Conservation (phyloP, 2,329 filamentous ascomycete species). For the Lecanoromycetidae sp. region DNA sequence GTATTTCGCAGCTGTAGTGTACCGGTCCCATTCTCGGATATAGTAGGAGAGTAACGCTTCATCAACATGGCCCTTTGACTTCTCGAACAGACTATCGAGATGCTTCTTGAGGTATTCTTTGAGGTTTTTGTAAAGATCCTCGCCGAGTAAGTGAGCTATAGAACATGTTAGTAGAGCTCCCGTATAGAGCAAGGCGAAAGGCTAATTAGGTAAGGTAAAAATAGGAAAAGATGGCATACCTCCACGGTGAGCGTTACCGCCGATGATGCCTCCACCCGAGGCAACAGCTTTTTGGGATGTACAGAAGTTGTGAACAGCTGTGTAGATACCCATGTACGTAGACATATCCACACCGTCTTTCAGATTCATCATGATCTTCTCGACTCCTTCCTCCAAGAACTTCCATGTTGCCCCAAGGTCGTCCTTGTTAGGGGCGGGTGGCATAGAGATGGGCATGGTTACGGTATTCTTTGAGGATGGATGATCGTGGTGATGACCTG, state of each 20-base stretch:
- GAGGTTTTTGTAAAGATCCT: conserved; percentile 88
- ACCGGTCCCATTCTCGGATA: conserved; percentile 91
- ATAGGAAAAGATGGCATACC: conserved; percentile 40
- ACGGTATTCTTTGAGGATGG: background rate
- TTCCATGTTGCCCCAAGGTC: conserved; percentile 60
- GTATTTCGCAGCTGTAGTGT: conserved; percentile 91
- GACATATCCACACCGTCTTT: conserved; percentile 89
- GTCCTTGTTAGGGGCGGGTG: conserved; percentile 42
- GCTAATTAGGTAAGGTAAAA: too few species aligned
- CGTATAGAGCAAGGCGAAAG: conserved; percentile 10
- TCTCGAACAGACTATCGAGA: conserved; percentile 55
- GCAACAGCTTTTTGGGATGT: conserved; percentile 88
- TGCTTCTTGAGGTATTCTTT: conserved; percentile 74
- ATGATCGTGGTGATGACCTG: background rate
- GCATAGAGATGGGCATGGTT: conserved; percentile 28
- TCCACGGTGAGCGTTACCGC: conserved; percentile 54
- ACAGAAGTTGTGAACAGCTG: conserved; percentile 97
- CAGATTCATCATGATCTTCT: conserved; percentile 85
- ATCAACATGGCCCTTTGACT: conserved; percentile 70
- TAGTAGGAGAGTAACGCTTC: conserved; percentile 87
- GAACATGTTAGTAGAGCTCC: conserved; percentile 8
- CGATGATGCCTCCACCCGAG: conserved; percentile 35
- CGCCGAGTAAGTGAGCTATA: conserved; percentile 79
- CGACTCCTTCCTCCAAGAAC: conserved; percentile 77
- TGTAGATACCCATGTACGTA: conserved; percentile 96